Conservation (phyloP, 2,329 filamentous ascomycete genomes). For the Dryadomyces quercivorus region DNA sequence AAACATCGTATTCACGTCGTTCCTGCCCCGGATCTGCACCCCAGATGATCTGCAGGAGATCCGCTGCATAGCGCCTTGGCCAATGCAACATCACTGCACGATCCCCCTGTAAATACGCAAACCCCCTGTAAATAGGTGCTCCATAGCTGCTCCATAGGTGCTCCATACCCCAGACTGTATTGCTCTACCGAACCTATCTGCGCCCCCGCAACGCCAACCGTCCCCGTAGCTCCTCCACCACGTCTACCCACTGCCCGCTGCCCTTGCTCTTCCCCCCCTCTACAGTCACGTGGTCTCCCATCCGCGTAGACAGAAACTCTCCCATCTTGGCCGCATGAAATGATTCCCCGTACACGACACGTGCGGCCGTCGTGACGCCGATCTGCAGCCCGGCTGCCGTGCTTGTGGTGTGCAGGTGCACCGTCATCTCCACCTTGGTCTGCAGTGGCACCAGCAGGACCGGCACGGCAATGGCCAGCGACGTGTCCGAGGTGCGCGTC, state of each 20-base stretch:
- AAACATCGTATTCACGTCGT: too few relatives aligned
- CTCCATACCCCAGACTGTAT: not conserved
- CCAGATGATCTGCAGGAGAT: too few relatives aligned
- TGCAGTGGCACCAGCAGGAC: conserved; percentile 52
- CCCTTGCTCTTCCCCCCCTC: not conserved
- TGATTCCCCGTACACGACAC: conserved; percentile 63
- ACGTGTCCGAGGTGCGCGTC: conserved; percentile 51
- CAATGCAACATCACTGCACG: too few relatives aligned
- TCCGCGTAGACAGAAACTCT: conserved; percentile 52
- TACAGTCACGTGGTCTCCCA: conserved; percentile 25
- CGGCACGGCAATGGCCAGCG: conserved; percentile 46
- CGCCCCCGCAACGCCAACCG: conserved; percentile 42
- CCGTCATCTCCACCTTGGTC: conserved; percentile 54
- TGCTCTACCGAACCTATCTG: conserved; percentile 29
- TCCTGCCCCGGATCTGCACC: too few relatives aligned
- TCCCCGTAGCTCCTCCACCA: conserved; percentile 41
- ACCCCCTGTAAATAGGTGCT: not conserved
- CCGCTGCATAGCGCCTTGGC: too few relatives aligned
- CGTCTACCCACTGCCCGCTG: conserved; percentile 38
- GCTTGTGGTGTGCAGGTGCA: conserved; percentile 37
- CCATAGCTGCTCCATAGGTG: not conserved
- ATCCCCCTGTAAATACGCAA: too few relatives aligned
- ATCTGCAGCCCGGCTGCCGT: conserved; percentile 24
- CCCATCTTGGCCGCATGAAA: conserved; percentile 65
- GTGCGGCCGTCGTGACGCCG: conserved; percentile 43